Conservation (phyloP, 139 green algal species). For the Micractinium conductrix region DNA sequence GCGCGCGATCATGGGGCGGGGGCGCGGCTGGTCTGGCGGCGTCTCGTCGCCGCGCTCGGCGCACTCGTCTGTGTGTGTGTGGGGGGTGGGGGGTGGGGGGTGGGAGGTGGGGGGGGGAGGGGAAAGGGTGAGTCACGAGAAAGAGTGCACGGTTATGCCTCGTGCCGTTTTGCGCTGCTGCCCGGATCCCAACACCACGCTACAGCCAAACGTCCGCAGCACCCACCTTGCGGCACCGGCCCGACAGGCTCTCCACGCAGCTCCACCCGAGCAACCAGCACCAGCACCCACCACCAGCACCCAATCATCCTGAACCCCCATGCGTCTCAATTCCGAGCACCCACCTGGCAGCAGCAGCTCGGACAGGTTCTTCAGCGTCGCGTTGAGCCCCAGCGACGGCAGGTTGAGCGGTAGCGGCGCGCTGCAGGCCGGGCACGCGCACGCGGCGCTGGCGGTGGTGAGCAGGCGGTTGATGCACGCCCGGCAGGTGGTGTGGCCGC, state of each 20-base stretch:
- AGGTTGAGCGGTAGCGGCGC: background rate
- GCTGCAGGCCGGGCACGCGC: slow-evolving; percentile 4
- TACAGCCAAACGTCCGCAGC: too few species aligned
- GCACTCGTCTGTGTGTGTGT: slow-evolving; percentile 25
- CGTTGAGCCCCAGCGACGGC: background rate
- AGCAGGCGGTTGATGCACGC: background rate
- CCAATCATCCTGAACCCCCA: background rate
- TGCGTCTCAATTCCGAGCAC: background rate
- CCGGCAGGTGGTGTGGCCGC: background rate
- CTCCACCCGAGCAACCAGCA: background rate
- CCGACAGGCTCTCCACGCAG: too few species aligned
- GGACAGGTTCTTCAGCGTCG: background rate
- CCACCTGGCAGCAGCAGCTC: slow-evolving; percentile 32
- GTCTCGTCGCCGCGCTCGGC: background rate
- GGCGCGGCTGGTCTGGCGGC: background rate
- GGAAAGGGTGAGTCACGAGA: too few species aligned
- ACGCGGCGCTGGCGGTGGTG: background rate
- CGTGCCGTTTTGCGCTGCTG: too few species aligned
- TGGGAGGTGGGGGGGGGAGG: too few species aligned
- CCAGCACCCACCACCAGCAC: background rate
- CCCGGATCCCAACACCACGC: too few species aligned
- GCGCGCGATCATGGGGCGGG: background rate
- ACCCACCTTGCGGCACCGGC: too few species aligned
- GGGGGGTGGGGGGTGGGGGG: too few species aligned
- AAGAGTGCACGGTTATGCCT: too few species aligned